phyloP scores from a whole-genome alignment of 2,329 filamentous ascomycete genomes.

The Stagonosporopsis rhizophila region DNA sequence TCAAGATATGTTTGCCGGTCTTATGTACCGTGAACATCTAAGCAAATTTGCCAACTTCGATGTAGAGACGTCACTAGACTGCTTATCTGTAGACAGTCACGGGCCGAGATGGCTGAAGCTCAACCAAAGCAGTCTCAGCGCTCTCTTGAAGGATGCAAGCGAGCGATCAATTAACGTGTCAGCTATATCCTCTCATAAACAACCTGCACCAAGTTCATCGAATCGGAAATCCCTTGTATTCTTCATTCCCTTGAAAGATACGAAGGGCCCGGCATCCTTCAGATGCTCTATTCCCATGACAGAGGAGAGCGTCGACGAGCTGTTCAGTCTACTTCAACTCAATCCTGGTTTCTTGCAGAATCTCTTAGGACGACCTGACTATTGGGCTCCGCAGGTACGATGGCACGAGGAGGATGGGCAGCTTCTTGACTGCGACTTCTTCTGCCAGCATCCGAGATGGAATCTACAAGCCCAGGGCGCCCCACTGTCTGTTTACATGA shows the following conservation, averaged over 20 bases:
- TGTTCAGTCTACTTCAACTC: slow-evolving; percentile 14
- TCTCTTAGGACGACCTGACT: slow-evolving; percentile 21
- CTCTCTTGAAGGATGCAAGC: neutral
- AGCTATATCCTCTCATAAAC: neutral
- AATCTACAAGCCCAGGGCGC: slow-evolving; percentile 26
- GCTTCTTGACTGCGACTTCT: slow-evolving; percentile 23
- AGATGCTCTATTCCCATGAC: slow-evolving; percentile 1
- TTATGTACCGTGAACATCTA: neutral
- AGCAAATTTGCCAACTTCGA: neutral
- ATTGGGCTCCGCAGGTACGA: slow-evolving; percentile 18
- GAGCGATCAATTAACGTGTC: slow-evolving; percentile 3
- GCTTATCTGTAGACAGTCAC: neutral
- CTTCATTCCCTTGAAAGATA: neutral
- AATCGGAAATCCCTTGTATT: neutral
- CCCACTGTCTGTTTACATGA: slow-evolving; percentile 25
- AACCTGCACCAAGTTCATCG: neutral
- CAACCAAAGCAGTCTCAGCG: slow-evolving; percentile 1
- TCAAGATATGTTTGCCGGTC: neutral
- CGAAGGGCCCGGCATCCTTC: neutral
- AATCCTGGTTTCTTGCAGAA: slow-evolving; percentile 18
- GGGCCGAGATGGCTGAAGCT: neutral
- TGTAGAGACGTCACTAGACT: neutral
- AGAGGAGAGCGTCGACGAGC: slow-evolving; percentile 6
- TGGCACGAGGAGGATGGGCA: slow-evolving; percentile 17
- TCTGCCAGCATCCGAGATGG: slow-evolving; percentile 28